Evolutionary conservation across 228 moss, liverwort and hornwort genomes (phyloP).

Genomic region (Sphagnum magellanicum): DNA sequence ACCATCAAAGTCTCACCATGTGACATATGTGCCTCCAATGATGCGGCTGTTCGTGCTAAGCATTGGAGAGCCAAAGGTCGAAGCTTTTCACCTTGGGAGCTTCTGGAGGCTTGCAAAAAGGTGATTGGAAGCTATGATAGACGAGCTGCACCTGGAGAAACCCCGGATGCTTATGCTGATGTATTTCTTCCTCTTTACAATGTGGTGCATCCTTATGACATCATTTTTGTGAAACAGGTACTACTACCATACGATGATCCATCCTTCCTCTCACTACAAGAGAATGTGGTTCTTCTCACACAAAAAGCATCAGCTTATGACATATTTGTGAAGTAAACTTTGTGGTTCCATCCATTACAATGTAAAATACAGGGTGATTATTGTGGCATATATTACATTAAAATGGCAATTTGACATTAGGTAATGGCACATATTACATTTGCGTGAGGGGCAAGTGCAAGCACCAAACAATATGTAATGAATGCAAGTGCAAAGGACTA

Average conservation of each 20-base stretch:
- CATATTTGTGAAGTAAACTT: too few species aligned
- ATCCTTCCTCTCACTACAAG: too few species aligned
- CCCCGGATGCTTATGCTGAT: constrained; percentile 54
- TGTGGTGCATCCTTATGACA: constrained; percentile 71
- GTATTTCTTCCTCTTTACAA: constrained; percentile 66
- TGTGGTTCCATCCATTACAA: too few species aligned
- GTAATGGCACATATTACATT: too few species aligned
- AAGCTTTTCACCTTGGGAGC: constrained; percentile 52
- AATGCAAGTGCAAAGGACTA: too few species aligned
- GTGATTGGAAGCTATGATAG: constrained; percentile 57
- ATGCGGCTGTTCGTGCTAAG: constrained; percentile 37
- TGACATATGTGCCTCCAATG: constrained; percentile 46
- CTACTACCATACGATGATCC: neutral
- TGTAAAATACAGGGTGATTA: too few species aligned
- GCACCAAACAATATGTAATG: too few species aligned
- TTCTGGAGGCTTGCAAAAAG: constrained; percentile 53
- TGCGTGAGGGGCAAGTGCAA: too few species aligned
- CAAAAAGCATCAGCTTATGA: too few species aligned
- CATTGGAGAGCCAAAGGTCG: constrained; percentile 44
- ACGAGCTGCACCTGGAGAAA: constrained; percentile 43
- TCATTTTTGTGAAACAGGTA: constrained; percentile 74
- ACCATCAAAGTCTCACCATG: constrained; percentile 68
- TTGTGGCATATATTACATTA: too few species aligned
- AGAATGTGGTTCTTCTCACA: too few species aligned
- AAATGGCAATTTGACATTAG: too few species aligned